Conservation (phyloP, 345 rosid genomes). For the Citrus reticulata region DNA sequence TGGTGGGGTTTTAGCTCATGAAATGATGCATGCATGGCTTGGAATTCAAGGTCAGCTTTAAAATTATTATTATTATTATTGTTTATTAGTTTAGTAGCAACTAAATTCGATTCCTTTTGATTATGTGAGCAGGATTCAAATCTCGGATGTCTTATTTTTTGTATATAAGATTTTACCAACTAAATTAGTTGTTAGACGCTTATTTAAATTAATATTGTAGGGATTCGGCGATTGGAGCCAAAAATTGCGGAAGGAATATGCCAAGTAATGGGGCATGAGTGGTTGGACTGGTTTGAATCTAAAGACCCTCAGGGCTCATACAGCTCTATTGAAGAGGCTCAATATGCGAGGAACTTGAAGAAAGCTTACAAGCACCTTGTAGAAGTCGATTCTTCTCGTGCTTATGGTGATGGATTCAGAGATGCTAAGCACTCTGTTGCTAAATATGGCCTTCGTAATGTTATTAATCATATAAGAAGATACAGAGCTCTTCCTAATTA, state of each 20-base stretch:
- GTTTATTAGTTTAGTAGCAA: too few species aligned
- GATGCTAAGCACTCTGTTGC: not conserved
- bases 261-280: constrained; percentile 6
- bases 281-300: constrained; percentile 7
- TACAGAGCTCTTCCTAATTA: not conserved
- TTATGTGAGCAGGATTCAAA: too few species aligned
- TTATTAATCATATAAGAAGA: not conserved
- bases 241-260: constrained; percentile 7
- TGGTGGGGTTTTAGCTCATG: constrained; percentile 11
- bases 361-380: not conserved
- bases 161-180: too few species aligned
- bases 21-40: constrained; percentile 11
- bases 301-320: not conserved
- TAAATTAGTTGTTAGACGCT: not conserved
- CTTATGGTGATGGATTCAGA: constrained; percentile 16
- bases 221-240: not conserved
- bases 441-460: not conserved
- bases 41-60: not conserved
- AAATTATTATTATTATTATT: too few species aligned
- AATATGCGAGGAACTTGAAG: not conserved
- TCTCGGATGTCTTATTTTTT: too few species aligned
- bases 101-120: too few species aligned
- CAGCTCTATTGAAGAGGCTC: not conserved
- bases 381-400: not conserved
- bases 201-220: not conserved